Base-by-base conservation (phyloP, 805 yeast genomes). In the Yamadazyma takamatsuzukensis region DNA sequence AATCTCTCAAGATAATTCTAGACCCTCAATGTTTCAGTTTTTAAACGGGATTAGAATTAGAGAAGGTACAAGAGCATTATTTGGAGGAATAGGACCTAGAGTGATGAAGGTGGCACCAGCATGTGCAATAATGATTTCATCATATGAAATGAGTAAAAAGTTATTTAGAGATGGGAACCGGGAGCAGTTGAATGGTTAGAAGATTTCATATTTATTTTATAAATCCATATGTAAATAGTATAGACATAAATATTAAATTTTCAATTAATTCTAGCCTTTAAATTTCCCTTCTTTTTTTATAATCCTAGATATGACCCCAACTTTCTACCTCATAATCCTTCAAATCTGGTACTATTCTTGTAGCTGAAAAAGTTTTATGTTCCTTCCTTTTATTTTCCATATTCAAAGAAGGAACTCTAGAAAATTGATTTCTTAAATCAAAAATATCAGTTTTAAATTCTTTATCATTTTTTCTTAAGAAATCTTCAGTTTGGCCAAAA, bases 71-170 rank as follows among this genome's bases (percentile, higher is more conserved):
- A 53, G 68, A 4, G 90, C 97, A 0, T 61, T 93, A n/a, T 93
- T 83, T 51, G 84, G 85, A 22, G 98, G 98, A 0, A 61, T 88
- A 23, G 66, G 76, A 2, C 97, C 97, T 0, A 72, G 98, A 43
- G 74, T 90, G 6, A 61, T 90, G 55, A 93, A 93, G 53, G 83
- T 93, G 17, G 96, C 97, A 0, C 97, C 98, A 8, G 80, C 96
- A 11, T 93, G 98, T 70, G 98, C 98, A 2, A 90, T 93, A 23
- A 93, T 93, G 98, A 88, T 93, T 27, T 86, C 97, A 9, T 82
- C 93, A 24, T 93, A 93, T 54, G 98, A 93, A 55, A 66, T 89
- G 27, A 83, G 94, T 17, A 93, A 93, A 57, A 75, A 76, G 40
- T 44, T 66, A 13, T 66, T 66, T 44, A 56, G 47, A 19, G 22